Percentiles rank a stretch among this genome's conserved stretches.
phyloP scores from a whole-genome alignment of 2,329 filamentous ascomycete species.

The Botrytis deweyae region DNA sequence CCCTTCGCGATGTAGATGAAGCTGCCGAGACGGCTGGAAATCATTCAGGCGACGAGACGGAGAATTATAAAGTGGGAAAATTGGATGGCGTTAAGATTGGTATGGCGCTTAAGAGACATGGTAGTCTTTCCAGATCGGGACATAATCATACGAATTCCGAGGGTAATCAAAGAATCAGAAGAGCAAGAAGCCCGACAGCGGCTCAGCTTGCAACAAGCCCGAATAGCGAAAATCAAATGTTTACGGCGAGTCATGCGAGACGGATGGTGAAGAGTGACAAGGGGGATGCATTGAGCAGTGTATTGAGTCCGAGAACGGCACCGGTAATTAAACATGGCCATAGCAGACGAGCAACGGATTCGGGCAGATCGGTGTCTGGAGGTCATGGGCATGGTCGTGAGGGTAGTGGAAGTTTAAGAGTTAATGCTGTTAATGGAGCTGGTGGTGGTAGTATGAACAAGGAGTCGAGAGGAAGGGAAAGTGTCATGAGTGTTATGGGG shows the following conservation, averaged over 20 bases:
- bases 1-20: slow-evolving; percentile 41
- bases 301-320: slow-evolving; percentile 60
- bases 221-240: slow-evolving; percentile 59
- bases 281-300: slow-evolving; percentile 53
- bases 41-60: slow-evolving; percentile 39
- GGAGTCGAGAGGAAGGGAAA: slow-evolving; percentile 35
- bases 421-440: not conserved
- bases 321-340: slow-evolving; percentile 53
- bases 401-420: slow-evolving; percentile 3
- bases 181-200: slow-evolving; percentile 42
- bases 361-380: slow-evolving; percentile 34
- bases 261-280: slow-evolving; percentile 64
- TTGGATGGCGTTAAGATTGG: slow-evolving; percentile 38
- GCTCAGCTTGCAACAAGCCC: slow-evolving; percentile 53
- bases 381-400: slow-evolving; percentile 22
- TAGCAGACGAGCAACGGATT: slow-evolving; percentile 36
- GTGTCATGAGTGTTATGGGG: slow-evolving; percentile 33
- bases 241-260: slow-evolving; percentile 64
- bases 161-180: slow-evolving; percentile 29
- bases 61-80: slow-evolving; percentile 35
- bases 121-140: slow-evolving; percentile 34
- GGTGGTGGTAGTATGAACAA: slow-evolving; percentile 29
- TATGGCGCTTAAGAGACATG: slow-evolving; percentile 36
- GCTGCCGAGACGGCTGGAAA: slow-evolving; percentile 40
- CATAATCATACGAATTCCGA: slow-evolving; percentile 32